phyloP scores from a whole-genome alignment of 2,329 filamentous ascomycete species.

The Cladosporium cucumerinum region DNA sequence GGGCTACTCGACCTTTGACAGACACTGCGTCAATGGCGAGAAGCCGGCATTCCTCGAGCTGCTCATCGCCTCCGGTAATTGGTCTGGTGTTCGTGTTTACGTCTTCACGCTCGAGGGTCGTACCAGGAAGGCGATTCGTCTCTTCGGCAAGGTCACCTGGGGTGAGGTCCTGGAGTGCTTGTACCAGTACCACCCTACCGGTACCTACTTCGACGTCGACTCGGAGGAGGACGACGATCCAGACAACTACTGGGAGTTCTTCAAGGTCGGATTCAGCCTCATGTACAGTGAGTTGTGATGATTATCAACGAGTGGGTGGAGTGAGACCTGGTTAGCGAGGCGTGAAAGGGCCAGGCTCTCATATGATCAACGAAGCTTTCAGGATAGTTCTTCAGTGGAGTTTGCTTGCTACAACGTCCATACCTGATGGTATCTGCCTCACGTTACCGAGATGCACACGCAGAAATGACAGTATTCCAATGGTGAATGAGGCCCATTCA shows the following conservation, averaged over 20 bases:
- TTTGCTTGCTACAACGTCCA: not conserved
- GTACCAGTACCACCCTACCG: not conserved
- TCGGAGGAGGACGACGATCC: not conserved
- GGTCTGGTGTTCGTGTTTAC: not conserved
- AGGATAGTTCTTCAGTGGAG: not conserved
- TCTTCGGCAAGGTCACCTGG: not conserved
- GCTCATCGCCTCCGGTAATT: not conserved
- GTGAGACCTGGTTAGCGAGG: not conserved
- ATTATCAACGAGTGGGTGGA: not conserved
- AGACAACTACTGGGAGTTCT: not conserved
- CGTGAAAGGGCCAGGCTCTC: not conserved
- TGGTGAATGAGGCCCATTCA: not conserved
- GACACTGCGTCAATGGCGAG: not conserved
- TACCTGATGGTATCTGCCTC: not conserved
- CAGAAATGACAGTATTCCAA: not conserved
- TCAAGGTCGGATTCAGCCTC: not conserved
- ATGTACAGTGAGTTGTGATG: not conserved
- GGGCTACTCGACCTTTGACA: not conserved
- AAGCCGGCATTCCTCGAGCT: not conserved
- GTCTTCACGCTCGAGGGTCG: not conserved
- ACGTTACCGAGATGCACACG: not conserved
- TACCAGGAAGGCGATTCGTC: rapidly evolving
- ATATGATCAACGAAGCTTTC: not conserved
- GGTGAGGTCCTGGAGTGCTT: not conserved
- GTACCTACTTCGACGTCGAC: not conserved